Percentiles rank a stretch among this genome's conserved stretches.
Conservation (phyloP, 169 alveolate species). For the Eimeria zaria region DNA sequence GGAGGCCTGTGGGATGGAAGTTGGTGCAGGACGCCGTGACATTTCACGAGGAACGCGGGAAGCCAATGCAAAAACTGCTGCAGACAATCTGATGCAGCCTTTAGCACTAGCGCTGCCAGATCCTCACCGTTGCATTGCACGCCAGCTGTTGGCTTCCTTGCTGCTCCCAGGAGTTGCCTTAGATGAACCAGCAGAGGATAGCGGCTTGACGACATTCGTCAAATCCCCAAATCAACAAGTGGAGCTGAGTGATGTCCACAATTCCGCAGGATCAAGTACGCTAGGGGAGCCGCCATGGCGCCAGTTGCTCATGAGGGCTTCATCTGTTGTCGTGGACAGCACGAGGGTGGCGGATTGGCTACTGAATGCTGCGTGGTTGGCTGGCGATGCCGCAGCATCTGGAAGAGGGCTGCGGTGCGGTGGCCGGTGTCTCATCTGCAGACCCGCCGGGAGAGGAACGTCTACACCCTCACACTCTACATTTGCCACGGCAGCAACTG, state of each 20-base stretch:
- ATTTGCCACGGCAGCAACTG: neutral
- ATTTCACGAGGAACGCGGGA: neutral
- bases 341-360: constrained; percentile 52
- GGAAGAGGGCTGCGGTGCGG: constrained; percentile 51
- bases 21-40: neutral
- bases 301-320: constrained; percentile 7
- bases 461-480: neutral
- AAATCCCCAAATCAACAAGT: neutral
- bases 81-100: neutral
- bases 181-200: neutral
- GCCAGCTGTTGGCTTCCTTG: constrained; percentile 56
- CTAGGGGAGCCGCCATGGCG: constrained; percentile 42
- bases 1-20: neutral
- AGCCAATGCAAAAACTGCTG: neutral
- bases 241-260: neutral
- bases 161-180: neutral
- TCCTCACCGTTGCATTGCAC: constrained; percentile 51
- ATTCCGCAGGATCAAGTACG: neutral
- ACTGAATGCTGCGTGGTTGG: constrained; percentile 55
- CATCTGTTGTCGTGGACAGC: constrained; percentile 27
- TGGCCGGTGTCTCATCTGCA: constrained; percentile 53
- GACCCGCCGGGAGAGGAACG: neutral
- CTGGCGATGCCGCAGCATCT: constrained; percentile 56
- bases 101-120: constrained; percentile 61
- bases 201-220: neutral